A percentile compares a stretch with the other conserved stretches of the same genome.
Conservation (phyloP, 805 yeast species). For the Kazachstania bromeliacearum region DNA sequence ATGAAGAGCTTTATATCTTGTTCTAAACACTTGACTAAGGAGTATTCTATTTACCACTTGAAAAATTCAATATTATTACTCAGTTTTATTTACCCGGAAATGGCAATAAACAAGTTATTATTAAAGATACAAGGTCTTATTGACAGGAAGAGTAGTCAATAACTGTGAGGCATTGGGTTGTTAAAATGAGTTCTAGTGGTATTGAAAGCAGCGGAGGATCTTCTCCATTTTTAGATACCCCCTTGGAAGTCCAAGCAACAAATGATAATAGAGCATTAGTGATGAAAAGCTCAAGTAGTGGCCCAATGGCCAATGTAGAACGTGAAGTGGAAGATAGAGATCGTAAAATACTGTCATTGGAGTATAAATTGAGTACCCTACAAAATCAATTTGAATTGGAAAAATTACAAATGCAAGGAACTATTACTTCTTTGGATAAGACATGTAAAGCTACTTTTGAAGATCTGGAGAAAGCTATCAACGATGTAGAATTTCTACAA, state of each 20-base stretch:
- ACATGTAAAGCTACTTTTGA: constrained; percentile 28
- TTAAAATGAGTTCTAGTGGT: constrained; percentile 7
- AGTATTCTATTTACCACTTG: too few species aligned
- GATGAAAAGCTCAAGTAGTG: background rate
- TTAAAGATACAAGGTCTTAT: too few species aligned
- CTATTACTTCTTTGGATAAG: constrained; percentile 18
- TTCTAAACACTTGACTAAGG: too few species aligned
- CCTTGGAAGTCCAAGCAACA: constrained; percentile 11
- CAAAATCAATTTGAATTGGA: constrained; percentile 33
- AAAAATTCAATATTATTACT: too few species aligned
- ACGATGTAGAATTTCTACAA: constrained; percentile 26
- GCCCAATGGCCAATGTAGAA: background rate
- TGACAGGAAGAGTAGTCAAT: too few species aligned
- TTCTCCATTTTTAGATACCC: constrained; percentile 33
- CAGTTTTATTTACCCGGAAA: too few species aligned
- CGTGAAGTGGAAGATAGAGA: constrained; percentile 8
- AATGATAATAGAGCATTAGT: constrained; percentile 1
- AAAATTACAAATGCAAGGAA: constrained; percentile 17
- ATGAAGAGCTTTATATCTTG: too few species aligned
- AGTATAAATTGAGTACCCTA: constrained; percentile 31
- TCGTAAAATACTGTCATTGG: constrained; percentile 24
- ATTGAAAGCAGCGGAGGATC: constrained; percentile 26
- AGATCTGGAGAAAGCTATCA: constrained; percentile 15
- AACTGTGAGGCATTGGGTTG: too few species aligned
- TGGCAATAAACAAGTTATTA: too few species aligned